Base-by-base conservation (phyloP, 352 stramenopile species). In the Globisporangium canariense region DNA sequence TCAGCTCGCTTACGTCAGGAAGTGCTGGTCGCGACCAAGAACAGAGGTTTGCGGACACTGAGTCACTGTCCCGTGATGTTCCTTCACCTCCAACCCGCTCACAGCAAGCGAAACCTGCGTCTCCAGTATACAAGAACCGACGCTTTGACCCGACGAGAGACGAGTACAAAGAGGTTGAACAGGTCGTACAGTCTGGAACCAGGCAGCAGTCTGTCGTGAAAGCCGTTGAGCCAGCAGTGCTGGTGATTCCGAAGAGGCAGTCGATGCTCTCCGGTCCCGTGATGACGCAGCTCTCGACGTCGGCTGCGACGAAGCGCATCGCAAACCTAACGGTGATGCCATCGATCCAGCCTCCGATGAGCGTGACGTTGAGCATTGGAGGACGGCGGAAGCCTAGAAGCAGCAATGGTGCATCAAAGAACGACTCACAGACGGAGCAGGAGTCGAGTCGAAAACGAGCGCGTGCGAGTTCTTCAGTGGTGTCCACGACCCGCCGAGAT, bases 311-410 rank as follows among this genome's bases (percentile, higher is more conserved):
- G 11, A 57, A 57, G 30, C 51, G 16, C 2, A 38, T 11, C 30
- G 7, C 34, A 18, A 25, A 38, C 11, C 46, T 62, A 18, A 8
- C 28, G 28, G 30, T 62, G 28, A 40, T 62, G 56, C 56, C 56
- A 36, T 43, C 57, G 25, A 13, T 62, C 7, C 30, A 62, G 20
- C 57, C 57, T 3, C 57, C 57, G 16, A 54, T 62, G 58, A 51
- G 22, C 30, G 45, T 63, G 18, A 63, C 43, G 45, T 32, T 63
- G n/a, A 63, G 58, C 20, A 22, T 63, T 34, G 11, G 45, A 43
- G 30, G 43, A 13, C 28, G n/a, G 30, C 28, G 30, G 18, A 57
- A 43, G 8, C 25, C 16, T 10, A 56, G 4, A 6, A 56, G 25
- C 25, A 55, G 14, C 30, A 34, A 8, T 22, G 14, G 36, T 14